A percentile compares a stretch with the other conserved stretches of the same genome.
These are phyloP conservation scores for Penicillium riverlandense DNA, from an alignment of 495 filamentous ascomycete genomes.

Conservation along the genomic window DNA sequence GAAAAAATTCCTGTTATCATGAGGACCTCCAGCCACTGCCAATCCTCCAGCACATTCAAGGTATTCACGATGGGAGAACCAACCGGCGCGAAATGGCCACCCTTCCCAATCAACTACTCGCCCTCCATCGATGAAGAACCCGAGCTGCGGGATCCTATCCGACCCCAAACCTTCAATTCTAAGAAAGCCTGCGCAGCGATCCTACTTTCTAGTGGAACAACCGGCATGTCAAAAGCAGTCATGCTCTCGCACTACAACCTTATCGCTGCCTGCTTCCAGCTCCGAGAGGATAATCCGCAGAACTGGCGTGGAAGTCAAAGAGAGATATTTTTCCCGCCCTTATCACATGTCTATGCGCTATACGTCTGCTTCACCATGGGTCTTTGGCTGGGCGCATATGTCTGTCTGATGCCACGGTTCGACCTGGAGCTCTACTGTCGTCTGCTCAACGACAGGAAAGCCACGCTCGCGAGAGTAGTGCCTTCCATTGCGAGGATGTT, in stretches of 20 bases:
- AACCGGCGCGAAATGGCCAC: background rate
- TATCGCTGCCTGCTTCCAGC: conserved; percentile 30
- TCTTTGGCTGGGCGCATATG: conserved; percentile 6
- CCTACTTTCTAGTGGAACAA: conserved; percentile 57
- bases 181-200: conserved; percentile 22
- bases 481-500: conserved; percentile 4
- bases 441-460: conserved; percentile 2
- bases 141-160: background rate
- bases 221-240: conserved; percentile 76
- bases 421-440: conserved; percentile 6
- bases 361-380: conserved; percentile 7
- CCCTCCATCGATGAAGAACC: too few relatives aligned
- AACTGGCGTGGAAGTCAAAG: conserved; percentile 3
- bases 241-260: conserved; percentile 71
- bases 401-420: conserved; percentile 6
- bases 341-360: conserved; percentile 7
- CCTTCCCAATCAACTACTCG: too few relatives aligned
- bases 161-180: background rate
- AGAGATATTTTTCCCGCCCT: conserved; percentile 7
- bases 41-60: too few relatives aligned
- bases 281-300: conserved; percentile 2
- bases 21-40: too few relatives aligned
- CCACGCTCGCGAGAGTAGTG: conserved; percentile 6
- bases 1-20: too few relatives aligned
- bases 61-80: too few relatives aligned